Evolutionary conservation across 164 flowering plant genomes (phyloP).

Genomic region (Hamamelis virginiana): DNA sequence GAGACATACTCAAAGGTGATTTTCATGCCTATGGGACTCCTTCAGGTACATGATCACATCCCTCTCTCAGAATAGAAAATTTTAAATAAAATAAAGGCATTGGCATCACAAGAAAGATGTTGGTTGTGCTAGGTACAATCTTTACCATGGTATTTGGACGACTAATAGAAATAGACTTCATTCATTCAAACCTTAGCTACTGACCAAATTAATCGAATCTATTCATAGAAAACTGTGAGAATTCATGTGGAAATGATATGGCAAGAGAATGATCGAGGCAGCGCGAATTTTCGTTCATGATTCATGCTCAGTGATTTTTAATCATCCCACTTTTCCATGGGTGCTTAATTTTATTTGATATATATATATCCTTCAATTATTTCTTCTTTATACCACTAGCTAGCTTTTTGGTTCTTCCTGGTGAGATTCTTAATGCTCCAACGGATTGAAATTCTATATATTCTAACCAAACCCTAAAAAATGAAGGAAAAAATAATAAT

Average conservation of each 20-base stretch:
- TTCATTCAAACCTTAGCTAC: constrained; percentile 9
- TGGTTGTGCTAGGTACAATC: neutral
- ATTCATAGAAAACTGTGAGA: constrained; percentile 6
- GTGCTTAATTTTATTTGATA: neutral
- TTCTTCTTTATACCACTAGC: neutral
- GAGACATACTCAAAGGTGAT: too few species aligned
- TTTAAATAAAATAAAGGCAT: too few species aligned
- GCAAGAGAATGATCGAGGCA: neutral
- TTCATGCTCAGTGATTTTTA: neutral
- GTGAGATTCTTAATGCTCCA: too few species aligned
- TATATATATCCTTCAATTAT: too few species aligned
- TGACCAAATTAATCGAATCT: constrained; percentile 17
- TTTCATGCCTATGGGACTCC: too few species aligned
- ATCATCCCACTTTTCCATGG: neutral
- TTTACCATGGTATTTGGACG: constrained; percentile 3
- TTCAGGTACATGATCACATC: too few species aligned
- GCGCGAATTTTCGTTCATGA: neutral
- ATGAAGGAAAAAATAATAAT: neutral
- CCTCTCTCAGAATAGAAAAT: too few species aligned
- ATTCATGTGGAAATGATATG: constrained; percentile 1
- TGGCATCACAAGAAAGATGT: neutral
- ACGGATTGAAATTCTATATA: neutral
- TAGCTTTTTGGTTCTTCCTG: too few species aligned
- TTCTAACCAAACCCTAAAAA: neutral
- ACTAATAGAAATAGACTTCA: neutral